Evolutionary conservation across 352 stramenopile genomes (phyloP).

Genomic region (Globisporangium nodosum): DNA sequence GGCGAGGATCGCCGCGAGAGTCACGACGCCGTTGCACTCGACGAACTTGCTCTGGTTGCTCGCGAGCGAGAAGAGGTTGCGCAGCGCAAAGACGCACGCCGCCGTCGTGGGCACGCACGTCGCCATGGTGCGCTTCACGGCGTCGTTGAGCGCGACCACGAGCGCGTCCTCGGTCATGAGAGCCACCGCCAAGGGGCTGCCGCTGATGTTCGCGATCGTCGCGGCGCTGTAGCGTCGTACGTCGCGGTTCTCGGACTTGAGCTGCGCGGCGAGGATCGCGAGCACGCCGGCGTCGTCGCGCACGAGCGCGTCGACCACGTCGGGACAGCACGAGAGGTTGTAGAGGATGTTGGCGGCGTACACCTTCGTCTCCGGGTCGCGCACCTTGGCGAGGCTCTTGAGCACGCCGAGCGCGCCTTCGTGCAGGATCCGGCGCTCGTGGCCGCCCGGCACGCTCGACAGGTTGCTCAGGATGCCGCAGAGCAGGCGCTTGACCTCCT

Average conservation of each 20-base stretch:
- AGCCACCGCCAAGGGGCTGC: slow-evolving; percentile 38
- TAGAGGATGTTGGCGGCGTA: slow-evolving; percentile 81
- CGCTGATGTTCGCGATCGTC: slow-evolving; percentile 63
- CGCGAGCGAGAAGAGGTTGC: slow-evolving; percentile 57
- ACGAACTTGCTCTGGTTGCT: slow-evolving; percentile 67
- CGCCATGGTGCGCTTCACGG: slow-evolving; percentile 57
- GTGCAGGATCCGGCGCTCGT: slow-evolving; percentile 48
- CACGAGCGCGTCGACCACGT: slow-evolving; percentile 50
- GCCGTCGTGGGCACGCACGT: slow-evolving; percentile 50
- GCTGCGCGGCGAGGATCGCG: slow-evolving; percentile 49
- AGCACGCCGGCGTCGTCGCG: slow-evolving; percentile 67
- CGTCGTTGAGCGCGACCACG: slow-evolving; percentile 53
- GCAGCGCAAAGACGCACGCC: slow-evolving; percentile 60
- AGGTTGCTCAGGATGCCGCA: slow-evolving; percentile 77
- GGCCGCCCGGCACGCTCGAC: slow-evolving; percentile 22
- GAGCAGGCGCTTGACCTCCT: slow-evolving; percentile 74
- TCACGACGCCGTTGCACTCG: slow-evolving; percentile 50
- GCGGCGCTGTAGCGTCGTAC: slow-evolving; percentile 59
- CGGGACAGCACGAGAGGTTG: slow-evolving; percentile 62
- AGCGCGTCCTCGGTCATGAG: slow-evolving; percentile 51
- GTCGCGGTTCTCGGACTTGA: slow-evolving; percentile 63
- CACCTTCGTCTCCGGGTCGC: slow-evolving; percentile 75
- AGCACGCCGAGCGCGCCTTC: slow-evolving; percentile 62
- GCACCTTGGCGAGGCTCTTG: slow-evolving; percentile 66
- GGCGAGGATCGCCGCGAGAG: slow-evolving; percentile 51